Evolutionary conservation across 75 land plant species (phyloP), one percentile per base, ranked within the genome.

Genomic region (Pinus taeda): DNA sequence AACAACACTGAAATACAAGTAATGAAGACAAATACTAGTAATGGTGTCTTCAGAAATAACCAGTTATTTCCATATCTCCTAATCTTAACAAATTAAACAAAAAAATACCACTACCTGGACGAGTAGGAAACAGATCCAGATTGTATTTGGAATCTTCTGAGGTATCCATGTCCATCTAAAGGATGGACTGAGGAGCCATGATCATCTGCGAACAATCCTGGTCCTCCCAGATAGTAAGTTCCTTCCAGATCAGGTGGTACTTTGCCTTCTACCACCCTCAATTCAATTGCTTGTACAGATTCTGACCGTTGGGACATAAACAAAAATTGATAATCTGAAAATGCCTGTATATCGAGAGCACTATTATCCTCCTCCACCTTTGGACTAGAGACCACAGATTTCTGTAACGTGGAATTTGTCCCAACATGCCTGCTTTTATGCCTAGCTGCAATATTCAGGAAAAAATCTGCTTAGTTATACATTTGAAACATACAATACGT

Each of bases 91-190:
- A 33, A 33, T 2, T 33, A 33, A 33, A 33, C 33, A 71, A 26
- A 26, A 2, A 26, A 11, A 59, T 15, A 6, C 14, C 7, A 37
- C 39, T 80, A 91, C 87, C 83, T 76, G 11, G 90, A 92, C 61
- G 81, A 73, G 83, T 82, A 91, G 57, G 49, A 73, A 17, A 83
- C 93, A 60, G 72, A 60, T 7, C 76, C 81, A 37, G 60, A 39
- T 4, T 24, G 57, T 21, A 72, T 15, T 20, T 62, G 42, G 79
- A 93, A 93, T 14, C 85, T 80, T 39, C 94, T 76, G 20, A 93
- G 84, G 73, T 93, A 93, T 3, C 96, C 96, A 73, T 93, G 96
- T 20, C 96, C 94, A 55, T 93, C 96, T 5, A 91, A 82, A 14
- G 96, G 96, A 81, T 87, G 84, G 53, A 93, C 90, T 8, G 85